Base-by-base conservation (phyloP, 2,329 filamentous ascomycete genomes). In the Balansia obtecta region DNA sequence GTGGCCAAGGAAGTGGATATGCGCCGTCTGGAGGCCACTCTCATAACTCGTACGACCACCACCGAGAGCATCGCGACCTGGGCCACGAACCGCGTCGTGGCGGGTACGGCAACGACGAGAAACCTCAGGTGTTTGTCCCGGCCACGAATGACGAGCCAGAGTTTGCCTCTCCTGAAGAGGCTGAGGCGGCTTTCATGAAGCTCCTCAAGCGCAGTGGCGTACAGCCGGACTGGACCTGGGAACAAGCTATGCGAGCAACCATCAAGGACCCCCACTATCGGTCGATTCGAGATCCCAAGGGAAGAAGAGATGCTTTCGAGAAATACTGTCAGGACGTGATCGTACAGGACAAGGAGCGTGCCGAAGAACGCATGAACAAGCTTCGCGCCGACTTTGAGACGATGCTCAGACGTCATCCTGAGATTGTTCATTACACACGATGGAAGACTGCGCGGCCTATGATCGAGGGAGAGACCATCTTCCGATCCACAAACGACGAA, bases 401-500 rank as follows among this genome's bases (percentile, higher is more conserved):
- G 50, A 98, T 98, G 93, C 78, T 98, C 57, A 88, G 85, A 69
- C 90, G 89, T 57, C 91, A 98, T 66, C 89, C 90, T 54, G 93
- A 98, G 68, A 97, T 98, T 68, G 93, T 90, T 67, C 82, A 96
- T 66, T 96, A 94, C 67, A 96, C 91, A 41, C 85, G 89, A 54
- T 98, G 93, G 93, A 95, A 89, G 76, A 96, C 88, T 15, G 93
- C 91, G 49, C 83, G 88, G 46, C 88, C 89, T 10, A 94, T 96
- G 56, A 88, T 98, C 55, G 88, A 97, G 68, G 86, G 86, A 46
- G 93, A 98, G 73, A 93, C 88, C 45, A 93, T 95, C 53, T 98
- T 97, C 71, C 85, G 89, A 59, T 91, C 89, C 32, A 91, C 90
- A 42, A 86, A 85, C 58, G 79, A 91, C 63, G 93, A 98, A 59